phyloP scores from a whole-genome alignment of 169 alveolate genomes.

The Cryptosporidium parvum region DNA sequence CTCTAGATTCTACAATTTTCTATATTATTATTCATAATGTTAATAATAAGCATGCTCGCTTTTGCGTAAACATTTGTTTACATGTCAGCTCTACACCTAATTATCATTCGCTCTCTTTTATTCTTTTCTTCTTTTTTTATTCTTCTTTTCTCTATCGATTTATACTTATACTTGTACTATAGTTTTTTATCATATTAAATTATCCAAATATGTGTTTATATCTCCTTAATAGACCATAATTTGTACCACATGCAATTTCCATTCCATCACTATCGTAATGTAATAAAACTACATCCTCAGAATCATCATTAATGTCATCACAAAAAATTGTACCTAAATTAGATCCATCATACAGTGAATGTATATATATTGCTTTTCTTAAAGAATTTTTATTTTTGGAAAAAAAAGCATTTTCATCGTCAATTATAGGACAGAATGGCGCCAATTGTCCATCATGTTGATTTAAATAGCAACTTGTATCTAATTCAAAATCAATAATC shows the following conservation, averaged over 20 bases:
- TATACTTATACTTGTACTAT: too few relatives aligned
- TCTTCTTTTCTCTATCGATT: too few relatives aligned
- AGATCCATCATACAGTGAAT: constrained; percentile 55
- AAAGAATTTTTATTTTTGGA: constrained; percentile 14
- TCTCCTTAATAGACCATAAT: constrained; percentile 55
- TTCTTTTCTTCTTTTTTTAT: neutral
- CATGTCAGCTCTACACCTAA: neutral
- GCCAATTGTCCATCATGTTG: constrained; percentile 34
- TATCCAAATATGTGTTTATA: constrained; percentile 40
- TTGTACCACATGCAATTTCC: constrained; percentile 75
- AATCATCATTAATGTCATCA: constrained; percentile 36
- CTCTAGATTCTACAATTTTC: neutral
- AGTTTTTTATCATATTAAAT: neutral
- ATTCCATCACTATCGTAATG: constrained; percentile 75
- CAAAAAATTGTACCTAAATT: constrained; percentile 44
- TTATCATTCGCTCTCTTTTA: neutral
- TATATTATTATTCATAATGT: neutral
- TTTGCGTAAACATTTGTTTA: neutral
- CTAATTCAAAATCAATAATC: neutral
- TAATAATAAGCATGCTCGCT: neutral
- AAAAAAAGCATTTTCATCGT: neutral
- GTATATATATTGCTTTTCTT: constrained; percentile 71
- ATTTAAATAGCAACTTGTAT: neutral
- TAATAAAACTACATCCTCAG: constrained; percentile 65
- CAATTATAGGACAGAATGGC: constrained; percentile 34